Conservation (phyloP, 2,329 filamentous ascomycete genomes). For the Xylaria sp. region DNA sequence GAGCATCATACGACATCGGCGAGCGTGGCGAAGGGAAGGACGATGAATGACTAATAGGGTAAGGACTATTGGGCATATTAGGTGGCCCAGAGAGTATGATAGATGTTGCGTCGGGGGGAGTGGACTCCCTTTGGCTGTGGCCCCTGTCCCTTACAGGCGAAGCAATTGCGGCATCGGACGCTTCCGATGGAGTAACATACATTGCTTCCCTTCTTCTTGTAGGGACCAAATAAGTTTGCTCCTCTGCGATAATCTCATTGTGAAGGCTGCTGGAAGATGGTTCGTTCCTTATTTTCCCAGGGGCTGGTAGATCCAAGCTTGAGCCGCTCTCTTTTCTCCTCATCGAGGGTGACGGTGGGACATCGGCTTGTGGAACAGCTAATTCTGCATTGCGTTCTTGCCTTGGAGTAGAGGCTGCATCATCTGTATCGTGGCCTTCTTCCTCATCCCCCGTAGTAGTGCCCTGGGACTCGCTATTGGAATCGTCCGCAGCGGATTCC, state of each 20-base stretch:
- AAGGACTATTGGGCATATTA: conserved; percentile 69
- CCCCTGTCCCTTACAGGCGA: conserved; percentile 58
- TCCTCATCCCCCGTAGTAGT: conserved; percentile 42
- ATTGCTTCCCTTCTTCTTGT: conserved; percentile 54
- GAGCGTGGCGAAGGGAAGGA: conserved; percentile 78
- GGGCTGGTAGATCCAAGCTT: conserved; percentile 55
- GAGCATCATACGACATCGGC: conserved; percentile 75
- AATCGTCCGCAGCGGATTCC: conserved; percentile 46
- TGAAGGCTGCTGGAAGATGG: conserved; percentile 63
- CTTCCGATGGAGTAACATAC: conserved; percentile 49
- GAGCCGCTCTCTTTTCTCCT: conserved; percentile 61
- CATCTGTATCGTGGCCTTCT: conserved; percentile 42
- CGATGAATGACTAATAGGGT: conserved; percentile 71
- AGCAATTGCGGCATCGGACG: conserved; percentile 56
- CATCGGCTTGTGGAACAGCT: conserved; percentile 32
- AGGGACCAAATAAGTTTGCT: conserved; percentile 54
- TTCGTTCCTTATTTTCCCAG: conserved; percentile 59
- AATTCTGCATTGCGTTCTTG: conserved; percentile 46
- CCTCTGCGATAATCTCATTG: conserved; percentile 63
- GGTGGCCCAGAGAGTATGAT: conserved; percentile 58
- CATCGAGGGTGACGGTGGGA: conserved; percentile 38
- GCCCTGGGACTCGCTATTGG: conserved; percentile 43
- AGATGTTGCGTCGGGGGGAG: conserved; percentile 63
- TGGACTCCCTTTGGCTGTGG: conserved; percentile 57
- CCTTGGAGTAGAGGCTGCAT: conserved; percentile 47